Percentiles rank a stretch among this genome's conserved stretches.
Evolutionary conservation across 805 yeast species (phyloP).

Genomic region (Priceomyces carsonii): DNA sequence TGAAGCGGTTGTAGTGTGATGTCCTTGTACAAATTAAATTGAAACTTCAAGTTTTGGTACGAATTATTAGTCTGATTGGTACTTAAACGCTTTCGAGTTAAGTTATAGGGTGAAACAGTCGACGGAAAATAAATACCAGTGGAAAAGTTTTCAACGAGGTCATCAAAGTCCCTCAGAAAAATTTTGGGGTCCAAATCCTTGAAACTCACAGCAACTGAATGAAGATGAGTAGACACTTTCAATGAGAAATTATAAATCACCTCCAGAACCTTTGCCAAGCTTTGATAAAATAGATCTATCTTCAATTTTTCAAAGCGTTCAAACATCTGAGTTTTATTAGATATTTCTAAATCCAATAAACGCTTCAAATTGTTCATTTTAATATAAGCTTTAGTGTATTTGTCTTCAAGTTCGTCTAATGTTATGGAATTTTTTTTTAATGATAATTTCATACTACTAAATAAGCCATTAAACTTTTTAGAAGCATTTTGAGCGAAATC

Average conservation of each 20-base stretch:
- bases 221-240: conserved; percentile 23
- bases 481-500: conserved; percentile 28
- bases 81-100: conserved; percentile 19
- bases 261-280: conserved; percentile 35
- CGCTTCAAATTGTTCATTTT: conserved; percentile 32
- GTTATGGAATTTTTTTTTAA: conserved; percentile 30
- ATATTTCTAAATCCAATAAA: conserved; percentile 29
- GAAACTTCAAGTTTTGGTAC: conserved; percentile 37
- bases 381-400: conserved; percentile 36
- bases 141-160: conserved; percentile 23
- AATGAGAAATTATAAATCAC: conserved; percentile 28
- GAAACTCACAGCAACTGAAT: conserved; percentile 21
- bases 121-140: conserved; percentile 44
- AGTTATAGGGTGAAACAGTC: conserved; percentile 27
- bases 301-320: conserved; percentile 37
- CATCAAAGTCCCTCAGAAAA: conserved; percentile 24
- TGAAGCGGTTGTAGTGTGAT: conserved; percentile 35
- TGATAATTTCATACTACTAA: conserved; percentile 32
- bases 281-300: conserved; percentile 32
- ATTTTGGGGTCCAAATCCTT: conserved; percentile 19
- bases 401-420: conserved; percentile 25
- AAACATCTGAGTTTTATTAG: conserved; percentile 18
- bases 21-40: conserved; percentile 42
- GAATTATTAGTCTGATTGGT: conserved; percentile 29
- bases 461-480: conserved; percentile 30